Conservation (phyloP, 495 filamentous ascomycete genomes). For the Hypoxylon intermedium region DNA sequence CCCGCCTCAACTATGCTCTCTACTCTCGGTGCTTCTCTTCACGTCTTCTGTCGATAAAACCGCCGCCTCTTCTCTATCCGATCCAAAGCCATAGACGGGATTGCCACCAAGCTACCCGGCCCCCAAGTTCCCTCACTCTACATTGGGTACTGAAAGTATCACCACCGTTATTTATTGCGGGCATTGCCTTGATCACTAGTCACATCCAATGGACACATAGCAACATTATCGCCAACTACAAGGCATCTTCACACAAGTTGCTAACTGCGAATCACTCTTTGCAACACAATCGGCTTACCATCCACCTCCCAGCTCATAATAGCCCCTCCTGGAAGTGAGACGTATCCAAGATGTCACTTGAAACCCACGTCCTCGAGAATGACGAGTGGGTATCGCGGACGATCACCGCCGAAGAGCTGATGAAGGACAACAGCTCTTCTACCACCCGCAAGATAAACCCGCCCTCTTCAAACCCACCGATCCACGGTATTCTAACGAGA, state of each 20-base stretch:
- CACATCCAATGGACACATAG: too few species aligned
- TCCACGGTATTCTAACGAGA: constrained; percentile 73
- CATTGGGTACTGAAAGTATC: neutral
- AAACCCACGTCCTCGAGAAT: constrained; percentile 62
- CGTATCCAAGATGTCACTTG: constrained; percentile 44
- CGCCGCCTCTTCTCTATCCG: neutral
- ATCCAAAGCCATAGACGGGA: neutral
- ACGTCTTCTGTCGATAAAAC: too few species aligned
- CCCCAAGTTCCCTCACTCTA: neutral
- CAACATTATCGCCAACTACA: too few species aligned
- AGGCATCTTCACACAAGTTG: too few species aligned
- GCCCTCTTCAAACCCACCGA: constrained; percentile 50
- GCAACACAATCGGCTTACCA: too few species aligned
- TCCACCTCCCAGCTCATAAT: too few species aligned
- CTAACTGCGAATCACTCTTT: too few species aligned
- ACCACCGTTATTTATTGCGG: too few species aligned
- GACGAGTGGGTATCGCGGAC: constrained; percentile 64
- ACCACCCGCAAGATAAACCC: constrained; percentile 19
- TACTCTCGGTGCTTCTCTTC: too few species aligned
- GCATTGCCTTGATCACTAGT: too few species aligned
- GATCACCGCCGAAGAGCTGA: constrained; percentile 36
- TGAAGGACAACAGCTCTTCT: constrained; percentile 19
- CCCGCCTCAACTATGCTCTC: too few species aligned
- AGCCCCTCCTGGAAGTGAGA: neutral
- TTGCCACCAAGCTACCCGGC: neutral